A percentile compares a stretch with the other conserved stretches of the same genome.
phyloP scores from a whole-genome alignment of 73 alveolate species.

The Tetrahymena borealis region DNA sequence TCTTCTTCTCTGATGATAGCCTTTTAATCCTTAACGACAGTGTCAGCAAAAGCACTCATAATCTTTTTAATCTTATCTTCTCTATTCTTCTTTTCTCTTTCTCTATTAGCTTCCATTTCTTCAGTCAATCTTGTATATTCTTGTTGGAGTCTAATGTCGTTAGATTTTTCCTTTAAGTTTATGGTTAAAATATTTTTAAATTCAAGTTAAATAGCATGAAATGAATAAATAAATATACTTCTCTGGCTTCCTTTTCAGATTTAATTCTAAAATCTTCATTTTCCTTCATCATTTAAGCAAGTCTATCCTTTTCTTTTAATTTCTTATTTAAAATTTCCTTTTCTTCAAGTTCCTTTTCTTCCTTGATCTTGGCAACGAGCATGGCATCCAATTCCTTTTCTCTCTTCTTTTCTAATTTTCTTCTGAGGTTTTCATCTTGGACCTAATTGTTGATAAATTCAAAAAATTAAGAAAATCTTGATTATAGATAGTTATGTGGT shows the following conservation, averaged over 20 bases:
- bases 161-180: background rate
- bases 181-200: background rate
- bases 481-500: too few relatives aligned
- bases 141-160: slow-evolving; percentile 17
- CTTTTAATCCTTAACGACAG: slow-evolving; percentile 30
- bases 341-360: slow-evolving; percentile 25
- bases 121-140: slow-evolving; percentile 17
- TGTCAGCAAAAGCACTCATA: slow-evolving; percentile 29
- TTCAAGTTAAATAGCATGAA: too few relatives aligned
- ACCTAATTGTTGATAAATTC: background rate
- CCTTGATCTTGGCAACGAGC: slow-evolving; percentile 19
- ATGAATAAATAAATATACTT: background rate
- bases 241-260: slow-evolving; percentile 8
- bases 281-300: slow-evolving; percentile 34
- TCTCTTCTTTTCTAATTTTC: slow-evolving; percentile 13
- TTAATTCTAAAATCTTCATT: slow-evolving; percentile 31
- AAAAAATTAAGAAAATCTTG: background rate
- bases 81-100: slow-evolving; percentile 33
- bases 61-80: slow-evolving; percentile 39
- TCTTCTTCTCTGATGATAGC: slow-evolving; percentile 35
- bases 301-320: slow-evolving; percentile 4
- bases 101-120: slow-evolving; percentile 29
- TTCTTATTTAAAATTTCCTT: slow-evolving; percentile 20
- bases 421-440: slow-evolving; percentile 29
- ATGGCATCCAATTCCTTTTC: slow-evolving; percentile 40